Conservation (phyloP, 495 filamentous ascomycete species). For the Aspergillus cavernicola region DNA sequence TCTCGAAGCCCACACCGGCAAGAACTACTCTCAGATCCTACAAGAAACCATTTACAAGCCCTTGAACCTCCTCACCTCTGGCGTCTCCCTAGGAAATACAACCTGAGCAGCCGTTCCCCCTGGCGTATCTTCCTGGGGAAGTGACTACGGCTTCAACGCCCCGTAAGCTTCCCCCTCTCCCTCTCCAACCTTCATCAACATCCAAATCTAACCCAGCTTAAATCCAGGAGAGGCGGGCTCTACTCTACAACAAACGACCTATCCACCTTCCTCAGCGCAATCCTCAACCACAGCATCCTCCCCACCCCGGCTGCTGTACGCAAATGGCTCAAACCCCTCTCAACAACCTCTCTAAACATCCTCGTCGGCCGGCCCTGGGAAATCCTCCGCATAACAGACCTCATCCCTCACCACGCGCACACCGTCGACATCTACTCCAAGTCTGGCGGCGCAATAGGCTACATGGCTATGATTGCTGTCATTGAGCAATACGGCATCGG, state of each 20-base stretch:
- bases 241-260: constrained; percentile 15
- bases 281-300: constrained; percentile 9
- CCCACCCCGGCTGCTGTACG: not conserved
- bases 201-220: not conserved
- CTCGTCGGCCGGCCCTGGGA: constrained; percentile 17
- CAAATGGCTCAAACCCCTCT: constrained; percentile 17
- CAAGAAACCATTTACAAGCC: constrained; percentile 9
- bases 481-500: constrained; percentile 17
- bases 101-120: constrained; percentile 9
- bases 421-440: constrained; percentile 17
- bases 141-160: constrained; percentile 10
- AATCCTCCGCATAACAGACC: constrained; percentile 11
- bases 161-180: constrained; percentile 5
- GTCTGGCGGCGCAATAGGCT: constrained; percentile 15
- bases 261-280: constrained; percentile 3
- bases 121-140: constrained; percentile 8
- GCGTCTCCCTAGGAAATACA: constrained; percentile 11
- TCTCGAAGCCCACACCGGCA: constrained; percentile 9
- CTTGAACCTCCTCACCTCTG: constrained; percentile 12
- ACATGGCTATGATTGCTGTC: constrained; percentile 11
- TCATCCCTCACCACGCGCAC: constrained; percentile 10
- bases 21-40: constrained; percentile 11
- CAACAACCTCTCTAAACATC: constrained; percentile 10
- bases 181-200: not conserved
- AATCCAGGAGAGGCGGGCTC: constrained; percentile 12